Evolutionary conservation across 805 yeast species (phyloP), one percentile per base, ranked within the genome.

Genomic region (Tetrapisispora arboricola): DNA sequence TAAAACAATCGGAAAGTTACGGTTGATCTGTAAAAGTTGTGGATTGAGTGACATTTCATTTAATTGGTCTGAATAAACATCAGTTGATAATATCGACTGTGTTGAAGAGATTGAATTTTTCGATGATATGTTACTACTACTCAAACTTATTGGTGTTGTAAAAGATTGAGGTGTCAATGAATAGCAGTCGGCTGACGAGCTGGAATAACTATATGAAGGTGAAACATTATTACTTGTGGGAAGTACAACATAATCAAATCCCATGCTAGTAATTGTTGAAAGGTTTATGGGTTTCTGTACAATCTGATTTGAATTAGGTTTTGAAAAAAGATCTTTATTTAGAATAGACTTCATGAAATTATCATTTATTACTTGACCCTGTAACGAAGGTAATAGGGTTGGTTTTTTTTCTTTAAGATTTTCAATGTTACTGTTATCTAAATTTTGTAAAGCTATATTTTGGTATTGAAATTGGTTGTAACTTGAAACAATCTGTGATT

Each of bases 341-440:
- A 52, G 39, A 38, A 40, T 46, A n/a, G 40, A 40, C 32, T 52
- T 53, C 22, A 50, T 38, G 36, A 50, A 52, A 33, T 49, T 44
- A 33, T 54, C 60, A 16, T 50, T 38, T 12, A 39, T 34, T 27
- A 38, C 36, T 16, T 47, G 44, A 36, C 37, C 41, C 1, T 46
- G 41, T 34, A 41, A 42, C 17, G 45, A 46, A 10, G 57, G 57
- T 27, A 53, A 25, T 26, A 53, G 36, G 2, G 57, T 53, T 20
- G 38, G 45, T 32, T 44, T 44, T 32, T 49, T 52, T 24, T 46
- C 40, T 12, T 40, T 44, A 10, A 34, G 17, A 16, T 34, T 16
- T 9, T 15, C 19, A 6, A 30, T 10, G 18, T 34, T 17, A 17
- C 16, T 24, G 12, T 32, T 12, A 32, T 25, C 37, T 16, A 34